Conservation (phyloP, 2,329 filamentous ascomycete genomes). For the Phyllosticta paracitricarpa region DNA sequence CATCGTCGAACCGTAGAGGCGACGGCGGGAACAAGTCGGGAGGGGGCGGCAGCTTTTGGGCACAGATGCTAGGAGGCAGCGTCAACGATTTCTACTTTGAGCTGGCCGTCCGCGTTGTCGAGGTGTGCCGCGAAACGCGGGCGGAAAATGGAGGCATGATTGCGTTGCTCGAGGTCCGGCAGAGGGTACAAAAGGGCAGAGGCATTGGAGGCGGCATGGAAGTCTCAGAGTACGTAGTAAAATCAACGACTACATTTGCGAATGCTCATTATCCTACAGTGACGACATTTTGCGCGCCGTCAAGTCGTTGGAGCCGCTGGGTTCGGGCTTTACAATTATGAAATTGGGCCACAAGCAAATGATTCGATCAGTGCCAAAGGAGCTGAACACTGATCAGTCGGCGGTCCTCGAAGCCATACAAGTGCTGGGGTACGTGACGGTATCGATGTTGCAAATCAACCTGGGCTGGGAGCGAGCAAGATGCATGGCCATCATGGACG, state of each 20-base stretch:
- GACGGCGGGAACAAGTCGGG: slow-evolving; percentile 45
- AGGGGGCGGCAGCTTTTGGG: slow-evolving; percentile 64
- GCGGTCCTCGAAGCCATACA: slow-evolving; percentile 87
- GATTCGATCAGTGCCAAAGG: slow-evolving; percentile 86
- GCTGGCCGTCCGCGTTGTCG: slow-evolving; percentile 88
- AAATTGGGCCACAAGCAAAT: slow-evolving; percentile 76
- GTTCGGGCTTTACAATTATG: slow-evolving; percentile 77
- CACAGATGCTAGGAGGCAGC: slow-evolving; percentile 78
- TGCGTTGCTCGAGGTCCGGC: slow-evolving; percentile 68
- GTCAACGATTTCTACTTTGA: slow-evolving; percentile 99
- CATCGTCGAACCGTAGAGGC: slow-evolving; percentile 32
- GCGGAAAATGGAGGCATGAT: slow-evolving; percentile 90
- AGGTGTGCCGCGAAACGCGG: slow-evolving; percentile 77
- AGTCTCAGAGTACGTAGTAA: slow-evolving; percentile 58
- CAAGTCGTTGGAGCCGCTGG: slow-evolving; percentile 74
- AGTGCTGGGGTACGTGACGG: slow-evolving; percentile 78
- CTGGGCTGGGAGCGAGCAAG: slow-evolving; percentile 75
- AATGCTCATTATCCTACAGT: slow-evolving; percentile 27
- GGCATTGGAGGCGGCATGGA: slow-evolving; percentile 67
- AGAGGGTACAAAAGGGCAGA: slow-evolving; percentile 61
- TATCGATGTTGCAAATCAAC: slow-evolving; percentile 82
- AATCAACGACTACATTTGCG: slow-evolving; percentile 1
- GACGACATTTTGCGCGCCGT: slow-evolving; percentile 90
- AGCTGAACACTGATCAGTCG: slow-evolving; percentile 89
- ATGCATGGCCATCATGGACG: slow-evolving; percentile 82